Percentiles rank a stretch among this genome's conserved stretches.
These are phyloP conservation scores for Cenchrus americanus DNA, from an alignment of 176 grass and related monocot genomes.

Conservation along the genomic window DNA sequence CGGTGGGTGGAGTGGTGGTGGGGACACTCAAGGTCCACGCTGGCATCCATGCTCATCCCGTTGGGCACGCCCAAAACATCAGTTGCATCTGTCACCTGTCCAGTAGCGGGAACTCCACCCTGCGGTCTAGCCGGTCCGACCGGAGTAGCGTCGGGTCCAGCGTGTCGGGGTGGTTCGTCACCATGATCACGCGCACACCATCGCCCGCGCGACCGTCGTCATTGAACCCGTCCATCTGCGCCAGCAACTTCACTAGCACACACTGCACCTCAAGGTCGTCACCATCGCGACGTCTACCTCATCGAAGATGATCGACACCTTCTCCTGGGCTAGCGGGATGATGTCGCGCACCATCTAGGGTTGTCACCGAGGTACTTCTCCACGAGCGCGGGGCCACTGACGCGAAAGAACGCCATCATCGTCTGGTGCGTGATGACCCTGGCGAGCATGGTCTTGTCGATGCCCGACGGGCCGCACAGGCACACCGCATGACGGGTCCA, in stretches of 20 bases:
- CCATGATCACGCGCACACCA: constrained; percentile 54
- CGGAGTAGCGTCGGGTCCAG: constrained; percentile 81
- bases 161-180: constrained; percentile 50
- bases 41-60: constrained; percentile 30
- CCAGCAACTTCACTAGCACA: constrained; percentile 50
- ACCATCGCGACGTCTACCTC: too few species aligned
- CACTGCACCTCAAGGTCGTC: constrained; percentile 32
- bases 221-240: constrained; percentile 52
- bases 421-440: too few species aligned
- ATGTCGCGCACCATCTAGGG: too few species aligned
- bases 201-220: background rate
- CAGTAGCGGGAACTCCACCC: constrained; percentile 48
- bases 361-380: too few species aligned
- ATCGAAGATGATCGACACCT: too few species aligned
- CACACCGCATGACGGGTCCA: too few species aligned
- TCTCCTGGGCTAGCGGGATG: too few species aligned
- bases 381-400: too few species aligned
- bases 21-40: background rate
- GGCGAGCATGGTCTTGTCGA: too few species aligned
- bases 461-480: too few species aligned
- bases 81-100: background rate
- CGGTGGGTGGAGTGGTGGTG: too few species aligned
- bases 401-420: too few species aligned
- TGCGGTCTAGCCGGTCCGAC: constrained; percentile 63
- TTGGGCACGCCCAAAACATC: constrained; percentile 22